These are phyloP conservation scores for Telopea speciosissima DNA, from an alignment of 177 flowering plant genomes.

Conservation along the genomic window DNA sequence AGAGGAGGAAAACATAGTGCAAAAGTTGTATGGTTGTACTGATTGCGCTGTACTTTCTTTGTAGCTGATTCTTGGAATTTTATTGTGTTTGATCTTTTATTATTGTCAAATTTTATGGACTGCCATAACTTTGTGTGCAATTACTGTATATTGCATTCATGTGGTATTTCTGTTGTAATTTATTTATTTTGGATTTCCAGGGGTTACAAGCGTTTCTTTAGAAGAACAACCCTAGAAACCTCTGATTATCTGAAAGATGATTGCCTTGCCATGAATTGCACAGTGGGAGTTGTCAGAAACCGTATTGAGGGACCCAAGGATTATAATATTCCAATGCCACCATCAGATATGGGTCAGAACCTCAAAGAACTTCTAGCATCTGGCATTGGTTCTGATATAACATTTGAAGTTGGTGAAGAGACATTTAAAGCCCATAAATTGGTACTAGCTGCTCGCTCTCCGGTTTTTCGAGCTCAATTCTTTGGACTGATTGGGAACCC, in stretches of 20 bases:
- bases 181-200: slow-evolving; percentile 20
- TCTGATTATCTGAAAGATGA: slow-evolving; percentile 68
- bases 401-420: slow-evolving; percentile 59
- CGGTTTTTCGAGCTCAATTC: slow-evolving; percentile 68
- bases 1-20: no score
- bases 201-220: slow-evolving; percentile 68
- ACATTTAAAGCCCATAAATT: slow-evolving; percentile 57
- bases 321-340: slow-evolving; percentile 37
- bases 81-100: neutral
- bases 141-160: neutral
- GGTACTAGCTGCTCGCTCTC: slow-evolving; percentile 67
- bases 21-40: no score
- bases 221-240: slow-evolving; percentile 41
- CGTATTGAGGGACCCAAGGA: slow-evolving; percentile 50
- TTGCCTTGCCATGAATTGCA: slow-evolving; percentile 49
- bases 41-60: no score
- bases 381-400: slow-evolving; percentile 49
- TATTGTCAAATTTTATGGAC: neutral
- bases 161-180: neutral
- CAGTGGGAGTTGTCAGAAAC: slow-evolving; percentile 63
- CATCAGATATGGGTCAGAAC: slow-evolving; percentile 47
- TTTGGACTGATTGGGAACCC: slow-evolving; percentile 58
- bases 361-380: slow-evolving; percentile 51
- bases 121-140: neutral
- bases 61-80: no score